These are phyloP conservation scores for Xylariaceae sp. DNA, from an alignment of 2,329 filamentous ascomycete genomes.

Conservation along the genomic window DNA sequence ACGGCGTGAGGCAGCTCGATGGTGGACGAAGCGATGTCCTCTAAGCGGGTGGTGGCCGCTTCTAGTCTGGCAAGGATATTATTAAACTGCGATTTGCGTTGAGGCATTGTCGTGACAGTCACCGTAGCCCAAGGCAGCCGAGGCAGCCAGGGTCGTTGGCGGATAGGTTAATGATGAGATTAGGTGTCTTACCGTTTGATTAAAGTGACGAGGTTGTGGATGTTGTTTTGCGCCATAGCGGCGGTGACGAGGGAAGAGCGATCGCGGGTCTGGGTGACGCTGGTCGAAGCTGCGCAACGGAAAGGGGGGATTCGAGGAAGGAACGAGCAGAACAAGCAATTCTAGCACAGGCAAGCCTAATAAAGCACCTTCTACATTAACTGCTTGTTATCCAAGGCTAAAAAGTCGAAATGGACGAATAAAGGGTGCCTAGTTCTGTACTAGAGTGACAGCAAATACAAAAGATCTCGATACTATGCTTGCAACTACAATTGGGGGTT, in stretches of 20 bases:
- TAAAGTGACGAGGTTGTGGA: slow-evolving; percentile 94
- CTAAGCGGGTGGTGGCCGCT: slow-evolving; percentile 90
- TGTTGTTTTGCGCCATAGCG: slow-evolving; percentile 71
- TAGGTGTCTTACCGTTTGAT: slow-evolving; percentile 80
- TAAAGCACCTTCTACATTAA: too few species aligned
- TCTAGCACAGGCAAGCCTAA: too few species aligned
- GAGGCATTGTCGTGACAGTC: slow-evolving; percentile 16
- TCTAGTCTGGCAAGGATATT: slow-evolving; percentile 70
- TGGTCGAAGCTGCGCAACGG: too few species aligned
- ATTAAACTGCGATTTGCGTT: slow-evolving; percentile 34
- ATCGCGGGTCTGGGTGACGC: not conserved
- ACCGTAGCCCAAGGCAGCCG: slow-evolving; percentile 8
- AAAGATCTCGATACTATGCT: too few species aligned
- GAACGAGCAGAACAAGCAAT: too few species aligned
- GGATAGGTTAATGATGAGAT: not conserved
- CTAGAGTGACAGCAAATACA: too few species aligned
- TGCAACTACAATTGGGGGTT: too few species aligned
- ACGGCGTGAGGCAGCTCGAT: slow-evolving; percentile 55
- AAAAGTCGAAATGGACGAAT: too few species aligned
- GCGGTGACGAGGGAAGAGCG: slow-evolving; percentile 1
- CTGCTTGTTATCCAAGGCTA: too few species aligned
- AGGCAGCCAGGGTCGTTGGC: slow-evolving; percentile 3
- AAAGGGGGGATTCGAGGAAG: too few species aligned
- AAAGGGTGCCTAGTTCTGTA: too few species aligned
- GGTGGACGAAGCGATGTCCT: slow-evolving; percentile 85